These are phyloP conservation scores for Cyclanthera cordifolia DNA, from an alignment of 306 rosid genomes.

Conservation along the genomic window DNA sequence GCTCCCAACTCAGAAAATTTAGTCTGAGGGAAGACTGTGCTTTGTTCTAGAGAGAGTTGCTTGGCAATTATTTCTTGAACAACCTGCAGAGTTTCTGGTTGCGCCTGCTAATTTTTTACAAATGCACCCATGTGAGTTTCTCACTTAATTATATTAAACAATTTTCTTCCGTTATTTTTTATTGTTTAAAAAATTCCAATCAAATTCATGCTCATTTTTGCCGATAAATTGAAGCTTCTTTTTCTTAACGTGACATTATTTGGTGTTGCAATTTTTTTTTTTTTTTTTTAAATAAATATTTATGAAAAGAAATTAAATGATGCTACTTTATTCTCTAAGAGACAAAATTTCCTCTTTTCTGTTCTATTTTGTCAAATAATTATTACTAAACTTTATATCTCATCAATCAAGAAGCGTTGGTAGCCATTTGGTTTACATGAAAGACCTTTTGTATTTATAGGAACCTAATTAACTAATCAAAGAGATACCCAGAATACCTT, in stretches of 20 bases:
- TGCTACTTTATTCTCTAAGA: too few relatives aligned
- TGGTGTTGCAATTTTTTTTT: too few relatives aligned
- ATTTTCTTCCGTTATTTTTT: neutral
- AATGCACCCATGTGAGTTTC: neutral
- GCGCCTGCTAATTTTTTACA: constrained; percentile 25
- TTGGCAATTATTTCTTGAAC: constrained; percentile 49
- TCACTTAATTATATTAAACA: neutral
- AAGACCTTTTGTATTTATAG: too few relatives aligned
- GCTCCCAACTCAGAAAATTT: constrained; percentile 61
- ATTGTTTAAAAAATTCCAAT: neutral
- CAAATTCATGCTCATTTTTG: neutral
- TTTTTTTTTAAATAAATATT: too few relatives aligned
- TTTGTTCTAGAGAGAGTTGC: constrained; percentile 51
- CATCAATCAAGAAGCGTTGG: neutral
- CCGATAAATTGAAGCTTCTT: neutral
- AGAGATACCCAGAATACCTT: too few relatives aligned
- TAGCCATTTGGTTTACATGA: neutral
- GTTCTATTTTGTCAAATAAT: neutral
- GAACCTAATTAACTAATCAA: too few relatives aligned
- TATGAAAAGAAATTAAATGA: too few relatives aligned
- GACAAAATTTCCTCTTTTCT: neutral
- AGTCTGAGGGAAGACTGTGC: constrained; percentile 34
- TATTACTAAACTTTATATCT: neutral
- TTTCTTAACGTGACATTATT: too few relatives aligned
- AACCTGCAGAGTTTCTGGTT: constrained; percentile 37